Percentiles rank a stretch among this genome's conserved stretches.
Conservation (phyloP, 176 grass and related monocot species). For the Pontederia crassipes region DNA sequence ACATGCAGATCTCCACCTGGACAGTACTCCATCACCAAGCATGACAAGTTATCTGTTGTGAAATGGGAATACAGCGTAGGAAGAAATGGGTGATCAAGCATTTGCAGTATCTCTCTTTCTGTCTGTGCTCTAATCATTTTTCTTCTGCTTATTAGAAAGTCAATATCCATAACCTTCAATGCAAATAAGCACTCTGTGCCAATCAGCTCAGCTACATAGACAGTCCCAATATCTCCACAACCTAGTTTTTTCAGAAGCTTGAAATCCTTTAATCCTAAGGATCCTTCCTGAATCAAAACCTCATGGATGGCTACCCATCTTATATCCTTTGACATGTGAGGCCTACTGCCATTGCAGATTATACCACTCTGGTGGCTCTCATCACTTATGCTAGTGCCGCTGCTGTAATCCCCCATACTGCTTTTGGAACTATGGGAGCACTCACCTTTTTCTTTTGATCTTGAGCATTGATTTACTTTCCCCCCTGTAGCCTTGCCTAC, state of each 20-base stretch:
- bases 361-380: slow-evolving; percentile 19
- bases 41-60: slow-evolving; percentile 88
- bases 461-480: slow-evolving; percentile 20
- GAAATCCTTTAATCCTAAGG: slow-evolving; percentile 79
- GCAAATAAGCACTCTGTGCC: slow-evolving; percentile 88
- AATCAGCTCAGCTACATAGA: slow-evolving; percentile 80
- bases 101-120: slow-evolving; percentile 93
- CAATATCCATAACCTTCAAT: slow-evolving; percentile 96
- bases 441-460: slow-evolving; percentile 49
- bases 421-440: slow-evolving; percentile 83
- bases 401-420: slow-evolving; percentile 72
- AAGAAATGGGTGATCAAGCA: slow-evolving; percentile 95
- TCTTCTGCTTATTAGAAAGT: slow-evolving; percentile 76
- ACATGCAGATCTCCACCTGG: slow-evolving; percentile 93
- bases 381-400: slow-evolving; percentile 42
- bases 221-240: slow-evolving; percentile 93
- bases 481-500: slow-evolving; percentile 11
- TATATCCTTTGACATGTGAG: slow-evolving; percentile 90
- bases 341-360: slow-evolving; percentile 24
- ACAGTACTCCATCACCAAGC: slow-evolving; percentile 98
- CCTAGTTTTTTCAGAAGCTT: slow-evolving; percentile 95
- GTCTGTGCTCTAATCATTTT: slow-evolving; percentile 93
- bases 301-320: slow-evolving; percentile 67
- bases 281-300: slow-evolving; percentile 48
- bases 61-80: slow-evolving; percentile 92